These are phyloP conservation scores for Flaveria ramosissima DNA, from an alignment of 129 eudicot species.

Conservation along the genomic window DNA sequence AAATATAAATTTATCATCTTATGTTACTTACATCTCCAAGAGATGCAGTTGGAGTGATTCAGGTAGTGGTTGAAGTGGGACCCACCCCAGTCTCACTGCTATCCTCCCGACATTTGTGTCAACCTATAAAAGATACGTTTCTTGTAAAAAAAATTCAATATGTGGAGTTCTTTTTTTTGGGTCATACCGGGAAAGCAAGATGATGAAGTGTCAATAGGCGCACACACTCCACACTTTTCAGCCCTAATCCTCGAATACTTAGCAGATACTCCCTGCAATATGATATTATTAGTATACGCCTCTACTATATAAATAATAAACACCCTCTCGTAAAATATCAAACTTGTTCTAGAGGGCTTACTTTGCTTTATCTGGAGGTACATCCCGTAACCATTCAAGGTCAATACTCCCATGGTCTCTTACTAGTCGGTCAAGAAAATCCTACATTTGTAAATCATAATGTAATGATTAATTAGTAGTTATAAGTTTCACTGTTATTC, in stretches of 20 bases:
- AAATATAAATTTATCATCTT: neutral
- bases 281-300: neutral
- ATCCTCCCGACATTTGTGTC: slow-evolving; percentile 96
- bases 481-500: neutral
- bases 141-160: slow-evolving; percentile 16
- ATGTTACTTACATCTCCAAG: slow-evolving; percentile 72
- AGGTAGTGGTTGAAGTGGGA: slow-evolving; percentile 96
- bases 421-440: slow-evolving; percentile 75
- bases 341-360: slow-evolving; percentile 35
- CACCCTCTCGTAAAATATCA: neutral
- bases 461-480: neutral
- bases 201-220: slow-evolving; percentile 95
- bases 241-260: slow-evolving; percentile 85
- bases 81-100: slow-evolving; percentile 99
- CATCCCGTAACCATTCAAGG: slow-evolving; percentile 92
- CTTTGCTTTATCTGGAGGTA: slow-evolving; percentile 89
- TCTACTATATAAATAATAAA: neutral
- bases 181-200: slow-evolving; percentile 91
- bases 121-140: slow-evolving; percentile 50
- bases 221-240: slow-evolving; percentile 98
- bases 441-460: slow-evolving; percentile 46
- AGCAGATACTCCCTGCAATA: slow-evolving; percentile 66
- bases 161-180: neutral
- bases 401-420: slow-evolving; percentile 80
- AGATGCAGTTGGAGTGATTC: slow-evolving; percentile 90